Evolutionary conservation across 768 basidiomycete species (phyloP).

Genomic region (Hydnomerulius pinastri): DNA sequence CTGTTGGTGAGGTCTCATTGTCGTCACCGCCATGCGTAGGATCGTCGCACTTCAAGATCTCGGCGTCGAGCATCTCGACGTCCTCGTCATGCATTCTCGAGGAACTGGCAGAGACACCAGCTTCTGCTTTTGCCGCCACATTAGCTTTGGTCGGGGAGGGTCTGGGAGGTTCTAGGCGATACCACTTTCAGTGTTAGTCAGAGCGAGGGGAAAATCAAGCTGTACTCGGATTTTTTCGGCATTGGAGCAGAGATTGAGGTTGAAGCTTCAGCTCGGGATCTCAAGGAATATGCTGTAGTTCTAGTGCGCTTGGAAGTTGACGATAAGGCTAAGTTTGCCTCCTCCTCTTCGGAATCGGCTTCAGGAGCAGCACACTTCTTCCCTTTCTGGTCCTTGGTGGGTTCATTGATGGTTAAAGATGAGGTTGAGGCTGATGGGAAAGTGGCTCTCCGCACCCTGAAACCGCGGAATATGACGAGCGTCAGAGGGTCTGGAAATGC

Average conservation of each 20-base stretch:
- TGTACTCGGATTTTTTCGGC: conserved; percentile 79
- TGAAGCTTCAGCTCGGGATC: conserved; percentile 52
- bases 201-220: conserved; percentile 11
- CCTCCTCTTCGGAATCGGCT: conserved; percentile 66
- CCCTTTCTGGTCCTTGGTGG: conserved; percentile 74
- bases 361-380: conserved; percentile 91
- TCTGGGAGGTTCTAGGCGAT: conserved; percentile 40
- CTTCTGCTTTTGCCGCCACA: conserved; percentile 56
- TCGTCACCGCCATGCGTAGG: conserved; percentile 41
- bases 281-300: conserved; percentile 65
- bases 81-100: conserved; percentile 72
- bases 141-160: conserved; percentile 60
- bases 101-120: conserved; percentile 58
- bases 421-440: conserved; percentile 39
- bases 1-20: conserved; percentile 36
- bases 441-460: conserved; percentile 63
- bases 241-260: conserved; percentile 52
- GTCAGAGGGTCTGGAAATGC: conserved; percentile 20
- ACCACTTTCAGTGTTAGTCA: conserved; percentile 10
- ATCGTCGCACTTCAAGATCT: conserved; percentile 47
- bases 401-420: conserved; percentile 74
- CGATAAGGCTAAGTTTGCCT: conserved; percentile 40
- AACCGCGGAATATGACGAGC: conserved; percentile 33
- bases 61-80: conserved; percentile 73
- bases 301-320: conserved; percentile 64